A percentile compares a stretch with the other conserved stretches of the same genome.
Conservation (phyloP, 495 filamentous ascomycete genomes). For the Corynascus novoguineensis region DNA sequence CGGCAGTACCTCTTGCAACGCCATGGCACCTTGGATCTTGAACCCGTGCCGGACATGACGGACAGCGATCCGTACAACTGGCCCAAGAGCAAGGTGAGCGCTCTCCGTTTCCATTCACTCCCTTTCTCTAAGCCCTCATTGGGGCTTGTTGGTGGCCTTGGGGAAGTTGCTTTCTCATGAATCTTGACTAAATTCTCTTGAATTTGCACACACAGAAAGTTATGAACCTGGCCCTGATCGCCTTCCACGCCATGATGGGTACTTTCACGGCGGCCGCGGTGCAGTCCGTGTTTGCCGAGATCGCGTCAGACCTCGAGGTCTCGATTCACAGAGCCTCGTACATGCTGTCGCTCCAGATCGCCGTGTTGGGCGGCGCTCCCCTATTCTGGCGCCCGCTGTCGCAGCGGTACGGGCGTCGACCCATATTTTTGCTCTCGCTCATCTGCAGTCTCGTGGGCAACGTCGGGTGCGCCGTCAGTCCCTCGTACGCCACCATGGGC, state of each 20-base stretch:
- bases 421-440: slow-evolving; percentile 5
- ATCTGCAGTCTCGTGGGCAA: slow-evolving; percentile 7
- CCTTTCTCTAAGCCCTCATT: too few species aligned
- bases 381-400: slow-evolving; percentile 1
- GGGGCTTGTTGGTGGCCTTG: too few species aligned
- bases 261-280: slow-evolving; percentile 4
- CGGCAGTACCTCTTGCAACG: slow-evolving; percentile 5
- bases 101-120: too few species aligned
- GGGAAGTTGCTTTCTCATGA: too few species aligned
- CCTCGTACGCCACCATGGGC: slow-evolving; percentile 5
- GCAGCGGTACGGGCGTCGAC: neutral
- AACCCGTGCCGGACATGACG: slow-evolving; percentile 6
- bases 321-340: neutral
- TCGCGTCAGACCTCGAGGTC: slow-evolving; percentile 1
- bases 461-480: slow-evolving; percentile 6
- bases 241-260: slow-evolving; percentile 9
- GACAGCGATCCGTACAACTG: slow-evolving; percentile 7
- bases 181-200: neutral
- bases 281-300: slow-evolving; percentile 1
- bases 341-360: slow-evolving; percentile 4
- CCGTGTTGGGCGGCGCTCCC: neutral
- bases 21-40: slow-evolving; percentile 10
- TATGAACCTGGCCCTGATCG: slow-evolving; percentile 3
- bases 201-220: neutral
- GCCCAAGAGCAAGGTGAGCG: neutral